Evolutionary conservation across 495 filamentous ascomycete genomes (phyloP).

Genomic region (Aspergillus saccharolyticus): DNA sequence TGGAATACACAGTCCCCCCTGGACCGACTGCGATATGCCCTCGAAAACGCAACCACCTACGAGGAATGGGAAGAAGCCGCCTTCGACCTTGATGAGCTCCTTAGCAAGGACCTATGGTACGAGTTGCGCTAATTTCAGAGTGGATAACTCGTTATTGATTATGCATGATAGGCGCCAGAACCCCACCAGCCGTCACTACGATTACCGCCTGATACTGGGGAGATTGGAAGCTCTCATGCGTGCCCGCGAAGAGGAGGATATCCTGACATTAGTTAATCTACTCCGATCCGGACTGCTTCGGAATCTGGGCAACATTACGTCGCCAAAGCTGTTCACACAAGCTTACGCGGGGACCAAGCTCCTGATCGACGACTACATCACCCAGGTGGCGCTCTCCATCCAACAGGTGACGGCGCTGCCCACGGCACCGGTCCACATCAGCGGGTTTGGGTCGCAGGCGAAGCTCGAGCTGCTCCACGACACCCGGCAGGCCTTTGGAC

Average conservation of each 20-base stretch:
- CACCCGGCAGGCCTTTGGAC: conserved; percentile 83
- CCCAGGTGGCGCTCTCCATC: conserved; percentile 72
- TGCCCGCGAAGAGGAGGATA: conserved; percentile 71
- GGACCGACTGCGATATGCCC: conserved; percentile 27
- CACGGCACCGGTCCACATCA: conserved; percentile 50
- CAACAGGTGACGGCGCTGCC: conserved; percentile 70
- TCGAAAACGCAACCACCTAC: conserved; percentile 61
- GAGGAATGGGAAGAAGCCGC: conserved; percentile 84
- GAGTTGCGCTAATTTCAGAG: not conserved
- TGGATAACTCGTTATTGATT: not conserved
- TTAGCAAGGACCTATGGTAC: conserved; percentile 79
- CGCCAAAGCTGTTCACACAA: conserved; percentile 76
- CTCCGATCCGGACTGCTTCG: conserved; percentile 83
- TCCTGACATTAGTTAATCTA: conserved; percentile 68
- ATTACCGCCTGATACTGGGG: conserved; percentile 80
- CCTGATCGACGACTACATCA: conserved; percentile 87
- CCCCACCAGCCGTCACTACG: conserved; percentile 75
- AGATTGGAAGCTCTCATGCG: conserved; percentile 66
- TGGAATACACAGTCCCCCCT: conserved; percentile 37
- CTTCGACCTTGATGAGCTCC: conserved; percentile 68
- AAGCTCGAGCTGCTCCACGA: conserved; percentile 88
- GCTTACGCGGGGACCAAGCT: conserved; percentile 87
- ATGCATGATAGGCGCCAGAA: conserved; percentile 62
- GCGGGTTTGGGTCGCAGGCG: conserved; percentile 68
- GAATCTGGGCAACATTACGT: conserved; percentile 86